Percentiles rank a stretch among this genome's conserved stretches.
phyloP scores from a whole-genome alignment of 1,284 basidiomycete genomes.

The Acaromyces ingoldii region DNA sequence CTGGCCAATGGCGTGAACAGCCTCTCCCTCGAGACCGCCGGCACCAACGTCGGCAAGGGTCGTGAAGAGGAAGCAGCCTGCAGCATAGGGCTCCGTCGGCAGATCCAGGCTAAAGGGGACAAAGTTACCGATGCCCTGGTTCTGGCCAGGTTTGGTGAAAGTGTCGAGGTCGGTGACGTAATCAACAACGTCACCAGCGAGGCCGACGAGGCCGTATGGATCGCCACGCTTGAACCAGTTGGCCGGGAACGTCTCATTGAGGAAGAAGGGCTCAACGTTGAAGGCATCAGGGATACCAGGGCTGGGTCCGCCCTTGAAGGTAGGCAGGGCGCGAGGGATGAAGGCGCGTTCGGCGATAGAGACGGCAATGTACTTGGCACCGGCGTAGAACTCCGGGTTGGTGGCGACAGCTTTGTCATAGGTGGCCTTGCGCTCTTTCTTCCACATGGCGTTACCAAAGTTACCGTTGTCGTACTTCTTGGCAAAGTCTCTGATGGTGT shows the following conservation, averaged over 20 bases:
- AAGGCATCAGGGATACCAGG: constrained; percentile 5
- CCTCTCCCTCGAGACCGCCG: constrained; percentile 6
- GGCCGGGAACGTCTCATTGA: constrained; percentile 12
- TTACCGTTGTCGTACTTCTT: constrained; percentile 10
- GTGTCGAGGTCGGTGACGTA: constrained; percentile 4
- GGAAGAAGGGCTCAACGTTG: constrained; percentile 13
- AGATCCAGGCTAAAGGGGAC: constrained; percentile 7
- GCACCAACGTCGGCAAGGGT: constrained; percentile 7
- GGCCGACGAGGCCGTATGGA: constrained; percentile 6
- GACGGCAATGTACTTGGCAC: constrained; percentile 9
- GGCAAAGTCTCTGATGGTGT: constrained; percentile 5
- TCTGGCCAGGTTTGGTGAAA: constrained; percentile 4
- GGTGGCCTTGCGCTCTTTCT: constrained; percentile 7
- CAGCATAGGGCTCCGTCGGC: constrained; percentile 6
- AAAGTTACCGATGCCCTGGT: constrained; percentile 1
- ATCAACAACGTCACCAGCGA: constrained; percentile 7
- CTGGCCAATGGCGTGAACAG: not conserved
- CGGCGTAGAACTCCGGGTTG: constrained; percentile 9
- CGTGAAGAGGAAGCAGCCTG: constrained; percentile 7
- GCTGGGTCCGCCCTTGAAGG: not conserved
- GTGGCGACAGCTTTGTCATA: constrained; percentile 2
- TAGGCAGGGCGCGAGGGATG: constrained; percentile 9
- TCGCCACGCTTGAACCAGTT: constrained; percentile 10
- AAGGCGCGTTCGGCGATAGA: constrained; percentile 7
- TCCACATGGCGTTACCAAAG: constrained; percentile 5